These are phyloP conservation scores for Exophiala oligosperma DNA, from an alignment of 2,329 filamentous ascomycete genomes.

Conservation along the genomic window DNA sequence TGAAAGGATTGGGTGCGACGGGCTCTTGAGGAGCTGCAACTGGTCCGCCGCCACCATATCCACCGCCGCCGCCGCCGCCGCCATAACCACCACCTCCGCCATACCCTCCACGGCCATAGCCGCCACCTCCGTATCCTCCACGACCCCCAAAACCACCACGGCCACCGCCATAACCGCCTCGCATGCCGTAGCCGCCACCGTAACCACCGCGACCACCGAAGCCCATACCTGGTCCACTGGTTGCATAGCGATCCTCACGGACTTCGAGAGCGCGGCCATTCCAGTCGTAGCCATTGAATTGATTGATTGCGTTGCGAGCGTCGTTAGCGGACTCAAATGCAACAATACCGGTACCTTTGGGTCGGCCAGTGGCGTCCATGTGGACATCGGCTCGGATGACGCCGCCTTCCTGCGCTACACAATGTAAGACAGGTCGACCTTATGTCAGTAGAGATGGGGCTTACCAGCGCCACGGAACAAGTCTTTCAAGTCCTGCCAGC, in stretches of 20 bases:
- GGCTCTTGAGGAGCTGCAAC: slow-evolving; percentile 36
- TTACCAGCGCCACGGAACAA: slow-evolving; percentile 96
- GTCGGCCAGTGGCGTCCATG: slow-evolving; percentile 82
- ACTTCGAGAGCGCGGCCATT: slow-evolving; percentile 91
- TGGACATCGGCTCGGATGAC: slow-evolving; percentile 97
- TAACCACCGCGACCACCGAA: slow-evolving; percentile 42
- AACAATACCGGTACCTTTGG: slow-evolving; percentile 96
- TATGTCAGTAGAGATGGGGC: slow-evolving; percentile 41
- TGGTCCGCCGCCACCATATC: slow-evolving; percentile 7
- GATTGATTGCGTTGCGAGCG: slow-evolving; percentile 90
- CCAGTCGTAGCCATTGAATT: slow-evolving; percentile 99
- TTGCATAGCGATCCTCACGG: slow-evolving; percentile 89
- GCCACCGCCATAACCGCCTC: slow-evolving; percentile 47
- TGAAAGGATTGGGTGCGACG: slow-evolving; percentile 78
- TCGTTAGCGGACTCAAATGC: slow-evolving; percentile 95
- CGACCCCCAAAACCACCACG: slow-evolving; percentile 44
- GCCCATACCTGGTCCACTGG: slow-evolving; percentile 44
- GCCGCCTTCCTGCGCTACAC: slow-evolving; percentile 59
- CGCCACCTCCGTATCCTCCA: slow-evolving; percentile 16
- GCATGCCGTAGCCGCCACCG: slow-evolving; percentile 53
- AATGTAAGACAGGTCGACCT: slow-evolving; percentile 19
- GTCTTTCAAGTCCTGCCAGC: slow-evolving; percentile 99
- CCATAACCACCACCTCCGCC: slow-evolving; percentile 20
- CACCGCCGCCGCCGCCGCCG: slow-evolving; percentile 35
- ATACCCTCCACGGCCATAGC: slow-evolving; percentile 10